A percentile compares a stretch with the other conserved stretches of the same genome.
These are phyloP conservation scores for Neonectria ditissima DNA, from an alignment of 2,329 filamentous ascomycete genomes.

Conservation along the genomic window DNA sequence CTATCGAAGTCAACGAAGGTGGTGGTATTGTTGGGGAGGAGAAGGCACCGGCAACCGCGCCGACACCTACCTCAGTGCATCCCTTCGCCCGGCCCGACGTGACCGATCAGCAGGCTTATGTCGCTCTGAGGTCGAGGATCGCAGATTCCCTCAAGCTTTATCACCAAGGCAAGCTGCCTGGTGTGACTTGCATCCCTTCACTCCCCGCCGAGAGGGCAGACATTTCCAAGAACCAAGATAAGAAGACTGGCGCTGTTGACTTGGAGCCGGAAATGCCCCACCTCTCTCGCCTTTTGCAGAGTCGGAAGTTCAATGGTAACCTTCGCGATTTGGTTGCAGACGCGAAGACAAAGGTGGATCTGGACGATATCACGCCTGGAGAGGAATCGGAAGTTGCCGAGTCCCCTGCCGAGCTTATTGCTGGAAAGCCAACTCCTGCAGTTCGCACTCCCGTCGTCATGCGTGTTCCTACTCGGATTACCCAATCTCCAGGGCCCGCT, in stretches of 20 bases:
- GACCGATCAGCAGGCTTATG: slow-evolving; percentile 64
- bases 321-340: slow-evolving; percentile 69
- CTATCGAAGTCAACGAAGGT: slow-evolving; percentile 67
- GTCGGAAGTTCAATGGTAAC: slow-evolving; percentile 70
- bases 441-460: slow-evolving; percentile 58
- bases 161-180: slow-evolving; percentile 63
- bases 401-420: slow-evolving; percentile 26
- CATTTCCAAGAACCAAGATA: slow-evolving; percentile 20
- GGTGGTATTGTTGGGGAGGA: slow-evolving; percentile 40
- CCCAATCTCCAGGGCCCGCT: slow-evolving; percentile 61
- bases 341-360: slow-evolving; percentile 65
- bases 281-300: slow-evolving; percentile 74
- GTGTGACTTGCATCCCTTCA: slow-evolving; percentile 59
- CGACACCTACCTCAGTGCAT: slow-evolving; percentile 43
- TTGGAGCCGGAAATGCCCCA: slow-evolving; percentile 72
- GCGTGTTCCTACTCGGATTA: slow-evolving; percentile 70
- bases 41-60: slow-evolving; percentile 32
- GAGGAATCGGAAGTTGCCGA: slow-evolving; percentile 63
- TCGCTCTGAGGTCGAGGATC: slow-evolving; percentile 64
- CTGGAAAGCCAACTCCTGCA: slow-evolving; percentile 30
- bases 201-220: slow-evolving; percentile 27
- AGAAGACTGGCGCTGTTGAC: slow-evolving; percentile 54
- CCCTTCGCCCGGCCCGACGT: slow-evolving; percentile 58
- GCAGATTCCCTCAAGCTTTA: slow-evolving; percentile 65
- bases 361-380: slow-evolving; percentile 63